Base-by-base conservation (phyloP, 1,139 yeast species). In the Scheffersomyces lignicola region DNA sequence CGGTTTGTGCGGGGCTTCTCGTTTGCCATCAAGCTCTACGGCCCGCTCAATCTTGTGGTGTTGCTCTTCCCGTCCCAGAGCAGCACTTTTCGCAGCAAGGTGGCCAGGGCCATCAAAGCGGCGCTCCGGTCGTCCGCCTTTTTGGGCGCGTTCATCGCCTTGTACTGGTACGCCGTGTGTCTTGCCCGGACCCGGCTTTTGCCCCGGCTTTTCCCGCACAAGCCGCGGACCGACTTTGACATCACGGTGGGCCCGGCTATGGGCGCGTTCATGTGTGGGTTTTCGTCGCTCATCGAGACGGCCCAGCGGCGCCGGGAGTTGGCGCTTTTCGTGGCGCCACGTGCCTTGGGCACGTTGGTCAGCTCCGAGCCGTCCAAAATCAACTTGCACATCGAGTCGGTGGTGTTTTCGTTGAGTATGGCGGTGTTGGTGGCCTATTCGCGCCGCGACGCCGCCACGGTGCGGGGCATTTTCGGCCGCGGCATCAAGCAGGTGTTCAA, bases 121-220 rank as follows among this genome's bases (percentile, higher is more conserved):
- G 40, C 67, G 4, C 18, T 52, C 2, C 45, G 69, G 30, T 62
- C 69, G 7, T 60, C 68, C 8, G 46, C 56, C 29, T 64, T 64
- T 40, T 51, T 64, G 37, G 69, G 64, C 3, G 44, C 63, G 2
- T 64, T 51, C 39, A 64, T 63, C 29, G 56, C 54, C 4, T 45
- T 64, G 31, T 54, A 53, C 40, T 64, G 70, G 70, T 64, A 64
- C 38, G 65, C 62, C 2, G 70, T 63, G 10, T 64, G 70, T 44
- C 52, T 63, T 32, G 54, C 60, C 3, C 47, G 70, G 37, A 56
- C 54, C 11, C 44, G 69, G 34, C 34, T 62, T 8, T 39, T 58
- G 4, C 69, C 69, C 1, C 39, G 39, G 14, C 31, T 63, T 8
- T 59, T 62, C 38, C 69, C 70, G 3, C 35, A 46, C 2, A 48